phyloP scores from a whole-genome alignment of 108 stramenopile genomes.

The Mediolabrus comicus region DNA sequence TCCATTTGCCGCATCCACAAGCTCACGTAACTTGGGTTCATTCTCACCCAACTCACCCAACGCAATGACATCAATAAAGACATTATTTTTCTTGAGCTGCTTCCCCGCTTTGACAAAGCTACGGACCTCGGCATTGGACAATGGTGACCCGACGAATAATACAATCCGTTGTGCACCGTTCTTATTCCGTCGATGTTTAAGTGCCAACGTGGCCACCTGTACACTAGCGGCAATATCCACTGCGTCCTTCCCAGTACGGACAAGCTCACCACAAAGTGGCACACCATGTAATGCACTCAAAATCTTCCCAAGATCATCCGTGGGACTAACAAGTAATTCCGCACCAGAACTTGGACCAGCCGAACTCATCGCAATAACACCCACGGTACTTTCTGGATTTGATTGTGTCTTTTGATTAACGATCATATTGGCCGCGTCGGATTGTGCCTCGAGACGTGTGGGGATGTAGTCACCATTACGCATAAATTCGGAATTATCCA shows the following conservation, averaged over 20 bases:
- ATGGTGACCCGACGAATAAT: slow-evolving; percentile 88
- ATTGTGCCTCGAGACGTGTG: slow-evolving; percentile 96
- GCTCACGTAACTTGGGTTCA: slow-evolving; percentile 83
- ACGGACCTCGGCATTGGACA: slow-evolving; percentile 46
- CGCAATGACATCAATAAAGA: slow-evolving; percentile 93
- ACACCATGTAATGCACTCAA: slow-evolving; percentile 81
- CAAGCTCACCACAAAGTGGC: slow-evolving; percentile 28
- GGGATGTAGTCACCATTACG: slow-evolving; percentile 98
- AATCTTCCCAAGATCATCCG: slow-evolving; percentile 95
- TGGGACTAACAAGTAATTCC: slow-evolving; percentile 90
- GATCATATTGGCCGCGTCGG: slow-evolving; percentile 95
- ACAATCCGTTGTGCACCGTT: slow-evolving; percentile 96
- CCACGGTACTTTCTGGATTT: slow-evolving; percentile 98
- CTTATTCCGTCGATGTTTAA: slow-evolving; percentile 98
- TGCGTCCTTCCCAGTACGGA: slow-evolving; percentile 10
- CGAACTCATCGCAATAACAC: slow-evolving; percentile 74
- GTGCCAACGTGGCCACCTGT: slow-evolving; percentile 93
- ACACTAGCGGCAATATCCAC: slow-evolving; percentile 83
- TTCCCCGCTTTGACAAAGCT: slow-evolving; percentile 81
- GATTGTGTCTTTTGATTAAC: slow-evolving; percentile 88
- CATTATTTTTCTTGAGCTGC: slow-evolving; percentile 94
- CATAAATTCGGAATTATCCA: slow-evolving; percentile 99
- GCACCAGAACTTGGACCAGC: slow-evolving; percentile 70
- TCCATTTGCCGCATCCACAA: slow-evolving; percentile 95
- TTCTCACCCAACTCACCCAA: slow-evolving; percentile 93